Conservation (phyloP, 495 filamentous ascomycete species). For the Bryoglossum gracile region DNA sequence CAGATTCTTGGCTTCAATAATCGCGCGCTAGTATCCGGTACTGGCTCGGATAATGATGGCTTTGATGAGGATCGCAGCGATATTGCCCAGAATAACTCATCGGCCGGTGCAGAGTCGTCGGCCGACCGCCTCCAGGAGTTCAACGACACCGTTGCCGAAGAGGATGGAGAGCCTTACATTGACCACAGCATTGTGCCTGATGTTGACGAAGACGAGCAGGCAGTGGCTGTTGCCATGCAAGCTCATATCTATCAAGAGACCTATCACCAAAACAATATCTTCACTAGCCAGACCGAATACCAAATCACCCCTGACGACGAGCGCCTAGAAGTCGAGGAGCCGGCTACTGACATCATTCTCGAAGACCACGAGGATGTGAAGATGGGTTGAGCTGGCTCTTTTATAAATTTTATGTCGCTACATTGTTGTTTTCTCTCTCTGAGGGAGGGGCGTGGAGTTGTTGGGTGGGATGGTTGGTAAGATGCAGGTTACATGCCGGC, state of each 20-base stretch:
- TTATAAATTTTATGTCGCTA: too few species aligned
- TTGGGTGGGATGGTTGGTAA: not conserved
- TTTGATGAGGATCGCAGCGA: slow-evolving; percentile 17
- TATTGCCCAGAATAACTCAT: slow-evolving; percentile 21
- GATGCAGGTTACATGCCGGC: slow-evolving; percentile 2
- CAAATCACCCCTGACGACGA: slow-evolving; percentile 4
- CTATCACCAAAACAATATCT: not conserved
- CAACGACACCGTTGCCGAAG: slow-evolving; percentile 7
- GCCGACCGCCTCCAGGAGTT: slow-evolving; percentile 17
- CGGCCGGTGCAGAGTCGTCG: slow-evolving; percentile 5
- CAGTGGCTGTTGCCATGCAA: slow-evolving; percentile 13
- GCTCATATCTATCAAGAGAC: slow-evolving; percentile 1
- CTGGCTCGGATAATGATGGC: slow-evolving; percentile 11
- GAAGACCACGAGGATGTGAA: slow-evolving; percentile 18
- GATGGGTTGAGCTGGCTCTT: slow-evolving; percentile 14
- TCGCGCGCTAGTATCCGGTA: slow-evolving; percentile 14
- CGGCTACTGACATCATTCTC: slow-evolving; percentile 20
- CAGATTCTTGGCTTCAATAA: not conserved
- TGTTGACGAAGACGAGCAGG: slow-evolving; percentile 13
- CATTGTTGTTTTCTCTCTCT: not conserved
- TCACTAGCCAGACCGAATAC: not conserved
- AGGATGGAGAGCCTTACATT: slow-evolving; percentile 11
- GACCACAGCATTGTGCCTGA: slow-evolving; percentile 22
- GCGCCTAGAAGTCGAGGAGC: slow-evolving; percentile 17
- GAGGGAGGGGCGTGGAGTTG: not conserved